Base-by-base conservation (phyloP, 352 stramenopile genomes). In the Phytophthora meadii region DNA sequence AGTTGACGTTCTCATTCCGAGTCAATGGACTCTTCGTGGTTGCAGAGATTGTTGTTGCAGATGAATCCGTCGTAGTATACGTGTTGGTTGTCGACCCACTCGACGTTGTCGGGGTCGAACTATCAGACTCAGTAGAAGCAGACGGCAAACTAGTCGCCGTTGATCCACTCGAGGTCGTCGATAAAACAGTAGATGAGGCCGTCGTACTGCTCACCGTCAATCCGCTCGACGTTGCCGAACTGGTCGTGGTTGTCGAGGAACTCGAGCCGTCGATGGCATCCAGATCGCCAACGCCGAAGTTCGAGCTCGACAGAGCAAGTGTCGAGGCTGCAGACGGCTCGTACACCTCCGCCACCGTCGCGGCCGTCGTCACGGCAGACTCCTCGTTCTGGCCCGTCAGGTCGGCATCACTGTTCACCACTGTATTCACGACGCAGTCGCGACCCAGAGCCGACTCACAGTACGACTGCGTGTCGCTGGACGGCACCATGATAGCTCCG, bases 261-360 rank as follows among this genome's bases (percentile, higher is more conserved):
- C 42, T 67, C 41, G 59, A 61, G 49, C 42, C 12, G 30, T 54
- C 50, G 22, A 73, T 61, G 10, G 40, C 59, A 2, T 59, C 46
- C 27, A 72, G 53, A 3, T 60, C 64, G 34, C 68, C 68, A 41
- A 76, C 68, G n/a, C 62, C 57, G 19, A 68, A 72, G 55, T 72
- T 76, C 12, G 42, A 52, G 52, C 39, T 70, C 25, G 51, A 61
- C 34, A 70, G 59, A 4, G 64, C 46, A 37, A 70, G 41, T 19
- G 45, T 65, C 15, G 58, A 46, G 2, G 68, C 54, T 24, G 54
- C 41, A 4, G 58, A 53, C 17, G 68, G 56, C 25, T 54, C 40
- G 47, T 66, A 76, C 53, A 41, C 47, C 39, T 59, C 69, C 1
- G 45, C 59, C 28, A 65, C 59, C 1, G 52, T 61, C 10, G 59